Base-by-base conservation (phyloP, 2,329 filamentous ascomycete species). In the Exophiala sp. region DNA sequence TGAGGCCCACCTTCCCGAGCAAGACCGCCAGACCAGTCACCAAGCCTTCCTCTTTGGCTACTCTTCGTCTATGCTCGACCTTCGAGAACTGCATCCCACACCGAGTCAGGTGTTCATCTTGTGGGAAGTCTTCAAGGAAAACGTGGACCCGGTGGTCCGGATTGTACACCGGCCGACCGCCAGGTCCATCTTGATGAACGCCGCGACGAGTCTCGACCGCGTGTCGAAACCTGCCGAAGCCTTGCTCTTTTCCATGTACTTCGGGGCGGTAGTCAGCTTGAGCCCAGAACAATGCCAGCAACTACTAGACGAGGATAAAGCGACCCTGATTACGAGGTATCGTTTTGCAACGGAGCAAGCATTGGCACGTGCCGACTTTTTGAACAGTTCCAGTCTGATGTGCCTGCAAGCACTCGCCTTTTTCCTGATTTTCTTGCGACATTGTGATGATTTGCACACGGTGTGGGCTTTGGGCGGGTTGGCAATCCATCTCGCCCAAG, bases 261-360 rank as follows among this genome's bases (percentile, higher is more conserved):
- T 82, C 52, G 73, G 72, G 1, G 74, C 78, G 0, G 69, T 80
- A 2, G 79, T 76, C 2, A 78, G 76, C 52, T 65, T 66, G 65
- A 68, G 56, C 34, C 63, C 58, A 50, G 69, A 70, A 53, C 69
- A 68, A 54, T 76, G 66, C 63, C 66, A 65, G 58, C 64, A 72
- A 16, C 72, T 81, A 39, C 69, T 82, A 30, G 76, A 76, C 9
- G 73, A 79, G 63, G 73, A 77, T 24, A 74, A 79, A 47, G 58
- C 67, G 5, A 57, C 66, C 1, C 62, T 77, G 5, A 66, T 82
- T 21, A 68, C 68, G 39, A 74, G 74, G 42, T 85, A 83, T 62
- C 76, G 81, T 7, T 82, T 82, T 60, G 81, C 74, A 1, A 66
- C 80, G 2, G 81, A 85, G 60, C 81, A 85, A 61, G 79, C 79